Evolutionary conservation across 1,284 basidiomycete species (phyloP).

Genomic region (Rhodotorula sp.): DNA sequence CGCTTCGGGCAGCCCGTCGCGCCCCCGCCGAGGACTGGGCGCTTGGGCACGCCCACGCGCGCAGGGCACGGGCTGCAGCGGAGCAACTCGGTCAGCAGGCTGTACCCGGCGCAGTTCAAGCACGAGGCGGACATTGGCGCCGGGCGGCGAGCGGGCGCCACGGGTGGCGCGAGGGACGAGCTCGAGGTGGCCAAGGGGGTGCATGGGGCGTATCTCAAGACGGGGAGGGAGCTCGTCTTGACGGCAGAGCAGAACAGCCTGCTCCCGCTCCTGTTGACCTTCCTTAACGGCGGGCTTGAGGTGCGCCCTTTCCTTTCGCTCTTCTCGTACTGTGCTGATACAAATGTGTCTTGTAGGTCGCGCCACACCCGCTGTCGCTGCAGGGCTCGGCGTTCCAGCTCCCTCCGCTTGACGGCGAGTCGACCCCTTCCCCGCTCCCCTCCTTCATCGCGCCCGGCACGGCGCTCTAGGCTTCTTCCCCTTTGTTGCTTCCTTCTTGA

Average conservation of each 20-base stretch:
- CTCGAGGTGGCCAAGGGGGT: background rate
- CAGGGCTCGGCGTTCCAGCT: constrained; percentile 43
- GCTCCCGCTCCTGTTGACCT: constrained; percentile 46
- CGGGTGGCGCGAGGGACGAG: constrained; percentile 19
- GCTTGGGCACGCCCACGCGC: constrained; percentile 36
- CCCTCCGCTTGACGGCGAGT: constrained; percentile 18
- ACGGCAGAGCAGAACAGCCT: constrained; percentile 54
- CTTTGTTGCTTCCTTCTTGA: background rate
- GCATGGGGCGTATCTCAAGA: constrained; percentile 38
- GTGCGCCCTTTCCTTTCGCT: background rate
- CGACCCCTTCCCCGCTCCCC: constrained; percentile 3
- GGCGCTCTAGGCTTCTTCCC: background rate
- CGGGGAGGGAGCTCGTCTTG: constrained; percentile 49
- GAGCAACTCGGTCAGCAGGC: constrained; percentile 46
- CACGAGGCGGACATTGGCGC: constrained; percentile 25
- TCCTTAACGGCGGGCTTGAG: constrained; percentile 29
- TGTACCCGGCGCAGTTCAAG: constrained; percentile 40
- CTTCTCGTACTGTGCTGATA: background rate
- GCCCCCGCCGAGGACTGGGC: background rate
- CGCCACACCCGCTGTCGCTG: constrained; percentile 37
- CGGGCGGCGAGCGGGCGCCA: no score
- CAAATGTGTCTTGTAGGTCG: constrained; percentile 9
- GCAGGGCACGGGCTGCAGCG: constrained; percentile 33
- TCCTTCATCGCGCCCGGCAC: constrained; percentile 10
- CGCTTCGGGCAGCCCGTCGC: constrained; percentile 24